Evolutionary conservation across 2,329 filamentous ascomycete genomes (phyloP).

Genomic region (Sporothrix phasma): DNA sequence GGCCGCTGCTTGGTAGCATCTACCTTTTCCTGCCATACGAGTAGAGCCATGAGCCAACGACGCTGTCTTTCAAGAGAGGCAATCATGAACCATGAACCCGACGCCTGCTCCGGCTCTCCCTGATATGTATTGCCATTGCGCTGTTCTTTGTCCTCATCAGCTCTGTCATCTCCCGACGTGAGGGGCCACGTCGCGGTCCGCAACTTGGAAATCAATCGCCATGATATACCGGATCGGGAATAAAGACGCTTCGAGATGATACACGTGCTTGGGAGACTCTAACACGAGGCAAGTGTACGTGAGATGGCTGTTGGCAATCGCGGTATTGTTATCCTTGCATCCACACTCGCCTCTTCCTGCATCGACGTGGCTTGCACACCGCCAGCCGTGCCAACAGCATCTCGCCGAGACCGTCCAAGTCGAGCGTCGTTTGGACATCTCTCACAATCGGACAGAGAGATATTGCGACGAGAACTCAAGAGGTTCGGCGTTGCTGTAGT

Average conservation of each 20-base stretch:
- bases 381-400: background rate
- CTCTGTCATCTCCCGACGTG: background rate
- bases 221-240: background rate
- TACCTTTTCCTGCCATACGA: background rate
- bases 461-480: background rate
- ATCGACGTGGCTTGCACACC: no score
- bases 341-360: background rate
- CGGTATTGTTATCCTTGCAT: background rate
- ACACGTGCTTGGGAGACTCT: background rate
- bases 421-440: background rate
- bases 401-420: background rate
- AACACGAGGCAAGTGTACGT: background rate
- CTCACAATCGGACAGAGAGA: no score
- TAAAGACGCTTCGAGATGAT: background rate
- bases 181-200: background rate
- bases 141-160: no score
- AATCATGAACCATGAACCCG: background rate
- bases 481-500: background rate
- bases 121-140: no score
- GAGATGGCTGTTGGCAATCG: background rate
- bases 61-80: background rate
- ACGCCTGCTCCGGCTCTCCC: no score
- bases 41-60: background rate
- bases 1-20: background rate
- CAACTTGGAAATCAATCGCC: no score